Evolutionary conservation across 1,139 yeast genomes (phyloP).

Genomic region (Kodamaea sp.): DNA sequence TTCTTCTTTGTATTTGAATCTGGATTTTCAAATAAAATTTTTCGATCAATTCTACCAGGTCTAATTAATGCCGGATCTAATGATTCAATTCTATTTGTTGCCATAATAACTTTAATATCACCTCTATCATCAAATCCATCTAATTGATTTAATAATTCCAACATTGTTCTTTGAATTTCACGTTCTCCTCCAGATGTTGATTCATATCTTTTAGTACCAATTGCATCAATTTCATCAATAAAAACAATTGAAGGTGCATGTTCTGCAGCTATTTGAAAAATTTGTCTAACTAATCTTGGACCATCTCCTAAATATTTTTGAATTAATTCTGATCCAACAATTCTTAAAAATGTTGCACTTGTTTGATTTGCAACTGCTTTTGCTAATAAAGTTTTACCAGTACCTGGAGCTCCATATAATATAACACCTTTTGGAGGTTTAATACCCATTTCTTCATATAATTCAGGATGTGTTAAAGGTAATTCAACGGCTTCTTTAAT

Average conservation of each 20-base stretch:
- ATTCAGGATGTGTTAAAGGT: conserved; percentile 95
- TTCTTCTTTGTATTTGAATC: conserved; percentile 90
- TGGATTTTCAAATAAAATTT: conserved; percentile 94
- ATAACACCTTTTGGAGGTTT: conserved; percentile 99
- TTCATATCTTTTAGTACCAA: conserved; percentile 96
- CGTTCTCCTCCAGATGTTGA: conserved; percentile 96
- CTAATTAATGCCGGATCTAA: conserved; percentile 97
- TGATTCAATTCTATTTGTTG: conserved; percentile 92
- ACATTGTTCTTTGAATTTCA: conserved; percentile 97
- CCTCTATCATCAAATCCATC: conserved; percentile 99
- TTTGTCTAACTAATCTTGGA: conserved; percentile 89
- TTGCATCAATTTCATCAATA: conserved; percentile 98
- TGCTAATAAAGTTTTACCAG: conserved; percentile 94
- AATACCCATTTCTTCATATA: conserved; percentile 98
- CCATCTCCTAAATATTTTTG: conserved; percentile 98
- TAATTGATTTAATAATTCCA: conserved; percentile 91
- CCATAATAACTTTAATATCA: conserved; percentile 98
- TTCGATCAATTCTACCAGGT: conserved; percentile 98
- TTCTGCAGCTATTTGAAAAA: conserved; percentile 95
- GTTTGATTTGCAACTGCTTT: conserved; percentile 99
- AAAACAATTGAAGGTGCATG: conserved; percentile 97
- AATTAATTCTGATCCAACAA: conserved; percentile 94
- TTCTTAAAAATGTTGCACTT: conserved; percentile 91
- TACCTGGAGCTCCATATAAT: conserved; percentile 98
- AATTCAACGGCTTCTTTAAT: conserved; percentile 97